phyloP scores from a whole-genome alignment of 768 basidiomycete species.

The Lenzites betulinus region DNA sequence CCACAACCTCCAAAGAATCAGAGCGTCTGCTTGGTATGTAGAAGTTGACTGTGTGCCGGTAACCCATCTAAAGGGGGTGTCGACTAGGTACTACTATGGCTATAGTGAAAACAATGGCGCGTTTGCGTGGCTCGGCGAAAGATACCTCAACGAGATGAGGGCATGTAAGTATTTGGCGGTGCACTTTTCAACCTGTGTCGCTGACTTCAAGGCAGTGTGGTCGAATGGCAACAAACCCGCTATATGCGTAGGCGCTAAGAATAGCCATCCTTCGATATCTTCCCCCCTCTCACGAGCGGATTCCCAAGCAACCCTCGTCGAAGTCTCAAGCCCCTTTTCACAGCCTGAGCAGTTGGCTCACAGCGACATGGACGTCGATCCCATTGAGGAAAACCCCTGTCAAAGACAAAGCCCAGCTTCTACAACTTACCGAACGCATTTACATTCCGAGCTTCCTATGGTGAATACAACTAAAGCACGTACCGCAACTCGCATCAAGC shows the following conservation, averaged over 20 bases:
- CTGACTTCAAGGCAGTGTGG: conserved; percentile 1
- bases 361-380: neutral
- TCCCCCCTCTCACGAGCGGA: neutral
- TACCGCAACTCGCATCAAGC: neutral
- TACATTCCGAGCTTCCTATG: neutral
- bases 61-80: neutral
- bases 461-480: too few relatives aligned
- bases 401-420: neutral
- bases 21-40: conserved; percentile 23
- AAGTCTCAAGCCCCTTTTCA: neutral
- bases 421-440: neutral
- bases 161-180: conserved; percentile 11
- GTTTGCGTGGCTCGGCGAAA: conserved; percentile 23
- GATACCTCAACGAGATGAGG: conserved; percentile 23
- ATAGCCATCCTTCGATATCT: neutral
- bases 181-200: neutral
- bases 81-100: conserved; percentile 21
- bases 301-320: conserved; percentile 11
- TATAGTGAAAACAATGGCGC: conserved; percentile 14
- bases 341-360: neutral
- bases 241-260: conserved; percentile 14
- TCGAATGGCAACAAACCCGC: conserved; percentile 17
- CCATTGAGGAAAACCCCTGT: neutral
- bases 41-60: too few relatives aligned
- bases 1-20: conserved; percentile 8